Evolutionary conservation across 345 rosid genomes (phyloP).

Genomic region (Lumnitzera littorea): DNA sequence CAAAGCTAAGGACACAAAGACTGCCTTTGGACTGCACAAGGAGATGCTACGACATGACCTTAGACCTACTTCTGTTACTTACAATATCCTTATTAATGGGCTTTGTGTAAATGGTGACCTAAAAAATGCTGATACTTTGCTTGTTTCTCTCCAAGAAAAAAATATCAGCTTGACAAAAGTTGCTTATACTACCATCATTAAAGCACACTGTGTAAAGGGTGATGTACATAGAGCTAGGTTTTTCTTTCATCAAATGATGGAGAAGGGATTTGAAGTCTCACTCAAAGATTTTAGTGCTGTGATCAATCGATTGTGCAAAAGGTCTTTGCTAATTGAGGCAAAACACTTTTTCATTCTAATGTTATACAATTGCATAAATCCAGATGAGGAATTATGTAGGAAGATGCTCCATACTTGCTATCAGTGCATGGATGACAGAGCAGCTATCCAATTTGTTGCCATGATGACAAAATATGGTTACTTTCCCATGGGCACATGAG

Average conservation of each 20-base stretch:
- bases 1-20: constrained; percentile 23
- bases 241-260: constrained; percentile 46
- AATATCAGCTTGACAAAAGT: constrained; percentile 31
- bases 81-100: constrained; percentile 53
- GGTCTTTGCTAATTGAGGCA: constrained; percentile 30
- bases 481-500: no score
- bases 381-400: constrained; percentile 53
- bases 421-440: constrained; percentile 23
- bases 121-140: constrained; percentile 38
- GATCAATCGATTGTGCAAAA: constrained; percentile 65
- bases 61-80: constrained; percentile 45
- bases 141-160: constrained; percentile 33
- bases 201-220: constrained; percentile 73
- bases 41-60: constrained; percentile 41
- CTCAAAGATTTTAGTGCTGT: constrained; percentile 61
- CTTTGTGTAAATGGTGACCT: constrained; percentile 41
- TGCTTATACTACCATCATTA: constrained; percentile 59
- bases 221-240: constrained; percentile 30
- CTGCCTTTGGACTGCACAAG: constrained; percentile 34
- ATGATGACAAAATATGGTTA: constrained; percentile 41
- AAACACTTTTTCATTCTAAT: constrained; percentile 43
- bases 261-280: constrained; percentile 48
- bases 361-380: constrained; percentile 45
- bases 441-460: constrained; percentile 30
- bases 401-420: constrained; percentile 35